phyloP scores from a whole-genome alignment of 164 flowering plant species.

The Amborella trichopoda region DNA sequence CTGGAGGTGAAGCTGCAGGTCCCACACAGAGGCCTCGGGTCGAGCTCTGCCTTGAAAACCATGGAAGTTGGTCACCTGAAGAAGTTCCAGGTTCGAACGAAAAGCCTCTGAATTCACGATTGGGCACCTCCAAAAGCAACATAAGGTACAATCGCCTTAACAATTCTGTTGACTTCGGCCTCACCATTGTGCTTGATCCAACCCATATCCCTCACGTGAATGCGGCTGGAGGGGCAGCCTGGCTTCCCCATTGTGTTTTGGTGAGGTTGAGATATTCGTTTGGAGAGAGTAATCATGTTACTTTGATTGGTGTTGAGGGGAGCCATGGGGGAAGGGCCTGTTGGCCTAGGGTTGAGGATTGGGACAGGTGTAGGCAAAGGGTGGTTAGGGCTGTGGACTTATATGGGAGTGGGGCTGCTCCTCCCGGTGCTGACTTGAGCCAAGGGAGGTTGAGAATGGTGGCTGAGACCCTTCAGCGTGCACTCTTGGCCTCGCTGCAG shows the following conservation, averaged over 20 bases:
- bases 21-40: conserved; percentile 78
- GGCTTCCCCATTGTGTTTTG: conserved; percentile 95
- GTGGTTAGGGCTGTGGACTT: conserved; percentile 64
- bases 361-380: conserved; percentile 86
- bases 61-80: conserved; percentile 39
- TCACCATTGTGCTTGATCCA: conserved; percentile 90
- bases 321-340: conserved; percentile 97
- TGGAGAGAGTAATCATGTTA: conserved; percentile 57
- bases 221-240: conserved; percentile 98
- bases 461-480: conserved; percentile 73
- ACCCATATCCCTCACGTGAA: conserved; percentile 77
- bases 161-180: conserved; percentile 79
- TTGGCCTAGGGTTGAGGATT: conserved; percentile 70
- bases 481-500: conserved; percentile 52
- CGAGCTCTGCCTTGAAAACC: conserved; percentile 90
- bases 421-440: conserved; percentile 32
- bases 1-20: too few relatives aligned
- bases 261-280: conserved; percentile 83
- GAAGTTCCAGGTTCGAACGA: too few relatives aligned
- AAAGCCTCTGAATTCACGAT: conserved; percentile 24
- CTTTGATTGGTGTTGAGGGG: conserved; percentile 86
- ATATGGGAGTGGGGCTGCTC: conserved; percentile 20
- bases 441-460: conserved; percentile 77
- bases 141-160: conserved; percentile 77
- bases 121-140: conserved; percentile 57